Percentiles rank a stretch among this genome's conserved stretches.
Evolutionary conservation across 2,329 filamentous ascomycete species (phyloP).

Genomic region (Colletotrichum sansevieriae): DNA sequence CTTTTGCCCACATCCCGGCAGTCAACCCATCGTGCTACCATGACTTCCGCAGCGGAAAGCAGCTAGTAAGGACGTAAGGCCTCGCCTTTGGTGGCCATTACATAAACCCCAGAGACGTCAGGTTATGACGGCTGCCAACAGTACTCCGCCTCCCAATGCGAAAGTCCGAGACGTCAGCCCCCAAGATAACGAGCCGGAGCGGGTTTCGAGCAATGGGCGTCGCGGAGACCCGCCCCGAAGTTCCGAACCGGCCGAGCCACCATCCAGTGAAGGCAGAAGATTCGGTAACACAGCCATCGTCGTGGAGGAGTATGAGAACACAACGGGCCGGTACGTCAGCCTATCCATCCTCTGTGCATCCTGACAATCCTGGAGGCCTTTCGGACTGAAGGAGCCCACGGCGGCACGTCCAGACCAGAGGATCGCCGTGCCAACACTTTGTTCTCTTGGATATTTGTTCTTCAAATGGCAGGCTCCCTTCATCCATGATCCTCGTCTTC

Average conservation of each 20-base stretch:
- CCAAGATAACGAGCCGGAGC: background rate
- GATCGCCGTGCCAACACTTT: background rate
- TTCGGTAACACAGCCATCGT: background rate
- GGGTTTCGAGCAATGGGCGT: background rate
- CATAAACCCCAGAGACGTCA: background rate
- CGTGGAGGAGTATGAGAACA: slow-evolving; percentile 1
- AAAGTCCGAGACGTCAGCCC: background rate
- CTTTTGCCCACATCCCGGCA: background rate
- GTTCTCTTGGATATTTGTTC: background rate
- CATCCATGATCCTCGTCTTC: background rate
- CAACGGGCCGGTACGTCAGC: no score
- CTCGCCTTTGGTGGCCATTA: background rate
- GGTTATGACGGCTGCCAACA: background rate
- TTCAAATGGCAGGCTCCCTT: background rate
- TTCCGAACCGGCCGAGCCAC: background rate
- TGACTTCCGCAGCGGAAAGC: background rate
- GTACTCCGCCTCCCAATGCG: background rate
- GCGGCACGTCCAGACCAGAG: no score
- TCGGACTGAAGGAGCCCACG: background rate
- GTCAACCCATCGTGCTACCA: no score
- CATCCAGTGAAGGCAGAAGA: background rate
- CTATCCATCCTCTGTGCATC: no score
- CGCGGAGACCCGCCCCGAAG: background rate
- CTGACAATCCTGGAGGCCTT: background rate
- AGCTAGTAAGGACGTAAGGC: background rate